Evolutionary conservation across 345 rosid species (phyloP).

Genomic region (Psidium guajava): DNA sequence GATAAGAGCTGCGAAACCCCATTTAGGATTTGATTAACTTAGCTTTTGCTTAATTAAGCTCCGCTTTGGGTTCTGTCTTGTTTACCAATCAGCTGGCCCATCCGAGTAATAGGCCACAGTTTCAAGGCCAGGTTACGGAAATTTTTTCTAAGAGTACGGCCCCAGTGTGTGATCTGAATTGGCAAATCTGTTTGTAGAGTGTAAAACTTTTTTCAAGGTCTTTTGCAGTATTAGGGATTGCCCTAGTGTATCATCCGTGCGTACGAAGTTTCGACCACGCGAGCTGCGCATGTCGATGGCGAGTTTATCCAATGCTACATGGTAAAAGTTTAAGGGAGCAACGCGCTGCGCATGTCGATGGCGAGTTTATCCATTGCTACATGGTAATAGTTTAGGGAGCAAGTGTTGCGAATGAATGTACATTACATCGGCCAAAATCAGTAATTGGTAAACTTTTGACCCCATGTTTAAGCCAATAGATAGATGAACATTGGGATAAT

Average conservation of each 20-base stretch:
- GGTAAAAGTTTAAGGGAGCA: background rate
- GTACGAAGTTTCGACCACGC: rapidly evolving
- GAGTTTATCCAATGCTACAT: background rate
- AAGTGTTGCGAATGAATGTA: background rate
- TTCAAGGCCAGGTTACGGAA: background rate
- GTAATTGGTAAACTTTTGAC: background rate
- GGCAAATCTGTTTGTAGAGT: background rate
- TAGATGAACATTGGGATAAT: background rate
- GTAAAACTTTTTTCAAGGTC: background rate
- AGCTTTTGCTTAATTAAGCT: background rate
- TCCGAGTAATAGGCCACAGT: background rate
- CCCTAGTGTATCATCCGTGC: background rate
- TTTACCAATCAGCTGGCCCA: background rate
- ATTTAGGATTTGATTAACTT: background rate
- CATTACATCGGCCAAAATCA: background rate
- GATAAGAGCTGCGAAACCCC: background rate
- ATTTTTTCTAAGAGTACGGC: background rate
- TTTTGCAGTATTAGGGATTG: background rate
- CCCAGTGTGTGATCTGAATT: background rate
- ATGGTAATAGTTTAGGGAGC: background rate
- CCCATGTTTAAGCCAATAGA: background rate
- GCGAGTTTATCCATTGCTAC: background rate
- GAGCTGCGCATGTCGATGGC: background rate
- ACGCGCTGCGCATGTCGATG: background rate
- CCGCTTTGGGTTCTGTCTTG: background rate